These are phyloP conservation scores for Linanthus parryae DNA, from an alignment of 148 eudicot species.

Conservation along the genomic window DNA sequence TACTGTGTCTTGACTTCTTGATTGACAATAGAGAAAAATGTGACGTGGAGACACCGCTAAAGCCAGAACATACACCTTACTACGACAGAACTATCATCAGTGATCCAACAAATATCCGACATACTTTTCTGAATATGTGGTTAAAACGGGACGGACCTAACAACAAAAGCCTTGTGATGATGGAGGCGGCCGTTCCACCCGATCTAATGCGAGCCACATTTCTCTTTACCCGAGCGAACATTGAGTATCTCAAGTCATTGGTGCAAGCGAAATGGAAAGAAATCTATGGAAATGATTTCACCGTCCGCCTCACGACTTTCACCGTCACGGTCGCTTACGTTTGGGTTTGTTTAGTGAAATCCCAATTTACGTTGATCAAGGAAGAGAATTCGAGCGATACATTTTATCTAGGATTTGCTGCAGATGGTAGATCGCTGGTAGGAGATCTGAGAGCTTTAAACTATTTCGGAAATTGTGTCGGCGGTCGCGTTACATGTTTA, in stretches of 20 bases:
- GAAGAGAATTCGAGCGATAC: too few species aligned
- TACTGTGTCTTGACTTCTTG: too few species aligned
- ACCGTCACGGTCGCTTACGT: background rate
- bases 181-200: background rate
- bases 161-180: conserved; percentile 6
- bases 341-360: conserved; percentile 6
- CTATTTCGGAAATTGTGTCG: conserved; percentile 2
- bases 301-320: background rate
- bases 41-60: background rate
- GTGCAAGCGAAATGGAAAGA: background rate
- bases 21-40: too few species aligned
- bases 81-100: background rate
- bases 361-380: background rate
- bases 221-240: background rate
- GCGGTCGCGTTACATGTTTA: background rate
- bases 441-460: background rate
- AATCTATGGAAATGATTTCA: background rate
- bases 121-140: background rate
- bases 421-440: background rate
- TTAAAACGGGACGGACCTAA: background rate
- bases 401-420: background rate
- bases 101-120: background rate
- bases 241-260: background rate
- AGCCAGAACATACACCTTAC: background rate
- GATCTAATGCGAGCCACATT: conserved; percentile 2